Evolutionary conservation across 352 stramenopile species (phyloP).

Genomic region (Phytophthora sp.): DNA sequence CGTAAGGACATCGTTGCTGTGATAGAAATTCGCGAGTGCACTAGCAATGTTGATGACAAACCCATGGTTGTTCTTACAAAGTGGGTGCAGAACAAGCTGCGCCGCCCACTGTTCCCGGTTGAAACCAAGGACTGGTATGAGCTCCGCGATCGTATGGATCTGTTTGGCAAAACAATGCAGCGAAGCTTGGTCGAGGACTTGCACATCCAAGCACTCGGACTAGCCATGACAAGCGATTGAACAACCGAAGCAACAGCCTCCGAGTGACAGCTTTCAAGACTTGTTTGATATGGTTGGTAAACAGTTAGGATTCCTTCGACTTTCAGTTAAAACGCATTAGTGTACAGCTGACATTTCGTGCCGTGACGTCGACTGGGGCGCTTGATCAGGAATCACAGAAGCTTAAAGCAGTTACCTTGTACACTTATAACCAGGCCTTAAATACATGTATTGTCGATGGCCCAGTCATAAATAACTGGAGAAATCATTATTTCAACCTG

Average conservation of each 20-base stretch:
- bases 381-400: no score
- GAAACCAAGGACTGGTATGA: conserved; percentile 24
- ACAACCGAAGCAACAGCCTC: background rate
- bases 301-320: no score
- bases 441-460: no score
- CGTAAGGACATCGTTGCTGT: conserved; percentile 48
- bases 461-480: no score
- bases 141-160: conserved; percentile 34
- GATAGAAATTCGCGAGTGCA: conserved; percentile 38
- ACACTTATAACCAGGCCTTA: no score
- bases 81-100: conserved; percentile 36
- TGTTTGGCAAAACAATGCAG: conserved; percentile 32
- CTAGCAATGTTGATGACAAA: background rate
- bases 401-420: no score
- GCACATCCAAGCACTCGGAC: conserved; percentile 6
- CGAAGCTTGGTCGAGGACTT: conserved; percentile 30
- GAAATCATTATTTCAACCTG: no score
- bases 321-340: no score
- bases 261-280: no score
- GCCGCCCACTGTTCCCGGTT: conserved; percentile 26
- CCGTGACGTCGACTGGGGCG: no score
- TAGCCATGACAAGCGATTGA: background rate
- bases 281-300: no score
- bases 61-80: conserved; percentile 32
- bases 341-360: no score